These are phyloP conservation scores for Testicularia cyperi DNA, from an alignment of 1,284 basidiomycete species.

Conservation along the genomic window DNA sequence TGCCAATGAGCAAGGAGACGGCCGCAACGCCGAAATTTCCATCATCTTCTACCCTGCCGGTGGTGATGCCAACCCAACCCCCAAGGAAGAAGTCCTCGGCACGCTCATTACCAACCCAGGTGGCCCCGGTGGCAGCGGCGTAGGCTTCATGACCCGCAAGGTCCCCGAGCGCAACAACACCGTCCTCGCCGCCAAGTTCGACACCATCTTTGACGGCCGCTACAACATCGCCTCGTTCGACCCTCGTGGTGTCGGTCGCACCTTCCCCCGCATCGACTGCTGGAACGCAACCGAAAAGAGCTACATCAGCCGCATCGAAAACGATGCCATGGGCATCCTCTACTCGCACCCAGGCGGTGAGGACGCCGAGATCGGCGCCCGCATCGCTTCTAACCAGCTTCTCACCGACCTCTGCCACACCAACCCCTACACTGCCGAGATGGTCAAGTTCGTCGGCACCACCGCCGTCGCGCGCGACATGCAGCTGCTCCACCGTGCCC, in stretches of 20 bases:
- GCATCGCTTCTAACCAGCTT: conserved; percentile 3
- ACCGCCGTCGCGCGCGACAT: conserved; percentile 37
- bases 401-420: conserved; percentile 15
- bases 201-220: conserved; percentile 25
- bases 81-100: conserved; percentile 28
- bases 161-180: conserved; percentile 16
- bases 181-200: conserved; percentile 20
- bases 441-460: conserved; percentile 24
- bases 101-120: conserved; percentile 42
- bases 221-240: conserved; percentile 46
- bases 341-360: conserved; percentile 20
- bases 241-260: conserved; percentile 37
- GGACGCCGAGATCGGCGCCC: conserved; percentile 21
- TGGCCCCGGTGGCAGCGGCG: conserved; percentile 42
- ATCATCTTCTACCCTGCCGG: conserved; percentile 44
- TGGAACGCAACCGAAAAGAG: conserved; percentile 27
- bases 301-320: conserved; percentile 22
- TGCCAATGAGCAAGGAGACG: conserved; percentile 29
- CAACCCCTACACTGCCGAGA: conserved; percentile 12
- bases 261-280: conserved; percentile 38
- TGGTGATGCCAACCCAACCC: conserved; percentile 30
- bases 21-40: conserved; percentile 35
- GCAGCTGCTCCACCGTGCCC: conserved; percentile 35
- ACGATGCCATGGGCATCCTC: conserved; percentile 15
- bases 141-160: conserved; percentile 26